Conservation (phyloP, 2,329 filamentous ascomycete genomes). For the Colletotrichum nymphaeae region DNA sequence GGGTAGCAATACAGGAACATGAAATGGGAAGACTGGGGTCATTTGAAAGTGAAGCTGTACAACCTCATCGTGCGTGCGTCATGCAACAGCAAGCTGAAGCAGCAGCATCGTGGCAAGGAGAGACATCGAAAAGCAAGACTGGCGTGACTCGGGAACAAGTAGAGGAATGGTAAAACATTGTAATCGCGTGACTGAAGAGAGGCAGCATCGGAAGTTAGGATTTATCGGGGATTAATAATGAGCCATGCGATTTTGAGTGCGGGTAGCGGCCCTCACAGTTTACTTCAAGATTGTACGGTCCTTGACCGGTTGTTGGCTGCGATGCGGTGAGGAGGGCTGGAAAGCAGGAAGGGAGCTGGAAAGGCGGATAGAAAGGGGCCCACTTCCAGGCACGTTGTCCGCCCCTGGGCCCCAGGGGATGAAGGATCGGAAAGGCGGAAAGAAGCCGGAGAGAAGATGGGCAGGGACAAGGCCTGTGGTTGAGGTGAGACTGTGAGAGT, state of each 20-base stretch:
- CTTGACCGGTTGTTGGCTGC: not conserved
- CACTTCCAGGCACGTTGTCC: not conserved
- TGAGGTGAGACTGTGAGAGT: not conserved
- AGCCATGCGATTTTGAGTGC: not conserved
- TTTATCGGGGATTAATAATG: slow-evolving; percentile 1
- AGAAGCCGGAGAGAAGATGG: slow-evolving; percentile 26
- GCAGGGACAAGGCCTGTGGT: slow-evolving; percentile 4
- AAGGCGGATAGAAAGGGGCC: not conserved
- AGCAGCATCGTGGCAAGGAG: not conserved
- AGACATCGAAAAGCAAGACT: not conserved
- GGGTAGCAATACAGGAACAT: slow-evolving; percentile 24
- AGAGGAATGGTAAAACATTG: not conserved
- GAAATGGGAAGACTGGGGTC: slow-evolving; percentile 1
- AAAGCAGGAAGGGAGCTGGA: not conserved
- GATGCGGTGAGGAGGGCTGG: slow-evolving; percentile 35
- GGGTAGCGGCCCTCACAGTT: not conserved
- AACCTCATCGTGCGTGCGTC: slow-evolving; percentile 34
- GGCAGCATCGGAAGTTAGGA: not conserved
- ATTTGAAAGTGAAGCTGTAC: slow-evolving; percentile 29
- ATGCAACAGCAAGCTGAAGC: slow-evolving; percentile 6
- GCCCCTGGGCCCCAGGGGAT: not conserved
- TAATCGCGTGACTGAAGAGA: not conserved
- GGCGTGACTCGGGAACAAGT: not conserved
- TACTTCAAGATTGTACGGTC: not conserved
- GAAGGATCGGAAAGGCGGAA: slow-evolving; percentile 30